Percentiles rank a stretch among this genome's conserved stretches.
phyloP scores from a whole-genome alignment of 2,329 filamentous ascomycete species.

The Rhinocladiella mackenziei region DNA sequence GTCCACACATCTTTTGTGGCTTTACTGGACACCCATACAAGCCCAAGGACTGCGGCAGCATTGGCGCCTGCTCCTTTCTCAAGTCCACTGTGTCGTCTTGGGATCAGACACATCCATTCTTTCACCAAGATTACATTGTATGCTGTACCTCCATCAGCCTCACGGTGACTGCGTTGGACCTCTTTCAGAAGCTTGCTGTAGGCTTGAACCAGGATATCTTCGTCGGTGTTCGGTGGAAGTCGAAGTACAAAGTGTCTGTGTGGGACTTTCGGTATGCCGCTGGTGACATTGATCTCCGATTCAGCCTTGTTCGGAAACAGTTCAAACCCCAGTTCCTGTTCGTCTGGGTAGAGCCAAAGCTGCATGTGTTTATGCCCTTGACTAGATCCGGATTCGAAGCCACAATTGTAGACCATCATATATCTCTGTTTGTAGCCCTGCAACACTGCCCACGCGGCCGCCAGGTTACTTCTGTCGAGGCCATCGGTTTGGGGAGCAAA shows the following conservation, averaged over 20 bases:
- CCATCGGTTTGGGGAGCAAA: slow-evolving; percentile 39
- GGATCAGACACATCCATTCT: slow-evolving; percentile 31
- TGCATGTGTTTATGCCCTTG: slow-evolving; percentile 48
- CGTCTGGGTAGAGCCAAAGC: slow-evolving; percentile 36
- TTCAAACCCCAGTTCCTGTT: slow-evolving; percentile 20
- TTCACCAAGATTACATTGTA: slow-evolving; percentile 32
- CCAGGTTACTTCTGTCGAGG: slow-evolving; percentile 37
- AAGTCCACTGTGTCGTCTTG: slow-evolving; percentile 21
- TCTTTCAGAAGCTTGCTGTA: slow-evolving; percentile 27
- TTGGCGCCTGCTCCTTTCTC: slow-evolving; percentile 26
- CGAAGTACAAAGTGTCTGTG: slow-evolving; percentile 32
- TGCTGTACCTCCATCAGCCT: slow-evolving; percentile 21
- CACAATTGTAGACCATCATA: slow-evolving; percentile 47
- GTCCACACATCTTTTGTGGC: slow-evolving; percentile 27
- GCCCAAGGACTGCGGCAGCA: slow-evolving; percentile 30
- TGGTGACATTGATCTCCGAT: slow-evolving; percentile 24
- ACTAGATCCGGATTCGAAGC: slow-evolving; percentile 42
- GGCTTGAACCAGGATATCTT: slow-evolving; percentile 16
- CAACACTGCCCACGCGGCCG: slow-evolving; percentile 39
- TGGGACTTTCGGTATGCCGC: slow-evolving; percentile 26
- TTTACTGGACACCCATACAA: slow-evolving; percentile 28
- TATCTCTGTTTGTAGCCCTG: slow-evolving; percentile 29
- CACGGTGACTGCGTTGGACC: slow-evolving; percentile 23
- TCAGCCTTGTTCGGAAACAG: slow-evolving; percentile 27
- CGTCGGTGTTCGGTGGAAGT: slow-evolving; percentile 21